Conservation (phyloP, 2,329 filamentous ascomycete species). For the Venturia carpophila region DNA sequence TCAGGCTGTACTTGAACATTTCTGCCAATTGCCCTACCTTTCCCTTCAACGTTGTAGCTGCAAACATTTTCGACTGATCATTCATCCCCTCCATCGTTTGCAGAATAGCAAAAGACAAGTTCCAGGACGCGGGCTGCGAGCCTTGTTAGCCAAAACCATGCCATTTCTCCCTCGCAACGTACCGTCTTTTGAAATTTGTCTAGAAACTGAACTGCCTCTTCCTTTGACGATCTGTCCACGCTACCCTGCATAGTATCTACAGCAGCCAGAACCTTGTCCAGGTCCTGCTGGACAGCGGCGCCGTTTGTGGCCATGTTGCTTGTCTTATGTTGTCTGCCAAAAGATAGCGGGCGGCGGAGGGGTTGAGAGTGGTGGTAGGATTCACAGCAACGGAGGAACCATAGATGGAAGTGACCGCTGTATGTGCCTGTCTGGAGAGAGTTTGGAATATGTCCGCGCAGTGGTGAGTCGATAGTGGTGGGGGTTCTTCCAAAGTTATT, state of each 20-base stretch:
- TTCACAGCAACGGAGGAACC: not conserved
- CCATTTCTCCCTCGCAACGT: conserved; percentile 32
- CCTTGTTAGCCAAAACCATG: conserved; percentile 12
- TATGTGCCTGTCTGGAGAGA: not conserved
- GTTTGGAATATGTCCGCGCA: not conserved
- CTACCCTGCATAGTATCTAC: conserved; percentile 80
- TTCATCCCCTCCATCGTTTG: conserved; percentile 63
- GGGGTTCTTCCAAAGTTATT: not conserved
- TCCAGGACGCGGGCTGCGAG: conserved; percentile 79
- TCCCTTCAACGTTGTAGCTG: conserved; percentile 92
- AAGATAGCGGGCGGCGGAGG: conserved; percentile 10
- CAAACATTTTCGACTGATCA: conserved; percentile 84
- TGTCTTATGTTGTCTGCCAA: not conserved
- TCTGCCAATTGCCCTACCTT: conserved; percentile 57
- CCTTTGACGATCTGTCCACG: conserved; percentile 73
- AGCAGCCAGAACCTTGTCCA: conserved; percentile 78
- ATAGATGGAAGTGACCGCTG: not conserved
- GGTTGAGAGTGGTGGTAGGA: not conserved
- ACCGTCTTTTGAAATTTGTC: conserved; percentile 98
- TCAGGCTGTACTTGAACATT: conserved; percentile 12
- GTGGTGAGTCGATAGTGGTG: not conserved
- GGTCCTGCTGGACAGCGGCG: conserved; percentile 59
- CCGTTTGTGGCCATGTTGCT: conserved; percentile 59
- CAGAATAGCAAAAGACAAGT: conserved; percentile 74
- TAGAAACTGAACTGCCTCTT: conserved; percentile 82